These are phyloP conservation scores for Schizochytrium sp. DNA, from an alignment of 108 stramenopile genomes.

Conservation along the genomic window DNA sequence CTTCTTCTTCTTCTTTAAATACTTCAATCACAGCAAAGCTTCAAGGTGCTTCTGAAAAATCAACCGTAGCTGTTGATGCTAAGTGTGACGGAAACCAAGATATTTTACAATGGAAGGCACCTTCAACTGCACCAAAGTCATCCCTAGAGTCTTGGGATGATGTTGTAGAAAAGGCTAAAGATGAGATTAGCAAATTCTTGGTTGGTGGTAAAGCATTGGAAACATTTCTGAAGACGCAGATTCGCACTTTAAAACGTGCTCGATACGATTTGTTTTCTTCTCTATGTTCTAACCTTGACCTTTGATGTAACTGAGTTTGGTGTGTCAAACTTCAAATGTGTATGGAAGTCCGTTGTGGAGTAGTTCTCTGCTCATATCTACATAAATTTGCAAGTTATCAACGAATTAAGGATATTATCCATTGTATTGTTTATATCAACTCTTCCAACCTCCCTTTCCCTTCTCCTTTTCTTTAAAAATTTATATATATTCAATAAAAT, in stretches of 20 bases:
- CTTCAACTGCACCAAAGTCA: neutral
- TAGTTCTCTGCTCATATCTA: no score
- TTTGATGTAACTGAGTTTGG: no score
- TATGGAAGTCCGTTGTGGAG: no score
- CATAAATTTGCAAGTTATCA: no score
- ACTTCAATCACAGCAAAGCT: neutral
- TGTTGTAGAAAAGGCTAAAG: neutral
- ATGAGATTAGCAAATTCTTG: neutral
- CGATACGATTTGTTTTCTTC: neutral
- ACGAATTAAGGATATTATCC: no score
- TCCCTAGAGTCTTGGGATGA: neutral
- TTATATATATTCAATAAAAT: no score
- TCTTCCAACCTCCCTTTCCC: no score
- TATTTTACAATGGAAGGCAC: slow-evolving; percentile 44
- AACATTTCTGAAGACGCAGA: slow-evolving; percentile 1
- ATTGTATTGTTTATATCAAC: no score
- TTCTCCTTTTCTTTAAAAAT: no score
- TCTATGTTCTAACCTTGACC: no score
- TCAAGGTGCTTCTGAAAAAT: neutral
- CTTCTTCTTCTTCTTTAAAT: no score
- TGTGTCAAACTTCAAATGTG: no score
- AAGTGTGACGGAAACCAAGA: neutral
- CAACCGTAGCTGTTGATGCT: neutral
- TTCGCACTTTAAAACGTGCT: neutral
- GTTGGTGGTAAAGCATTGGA: neutral